These are phyloP conservation scores for Hanseniaspora vineae DNA, from an alignment of 805 yeast species.

Conservation along the genomic window DNA sequence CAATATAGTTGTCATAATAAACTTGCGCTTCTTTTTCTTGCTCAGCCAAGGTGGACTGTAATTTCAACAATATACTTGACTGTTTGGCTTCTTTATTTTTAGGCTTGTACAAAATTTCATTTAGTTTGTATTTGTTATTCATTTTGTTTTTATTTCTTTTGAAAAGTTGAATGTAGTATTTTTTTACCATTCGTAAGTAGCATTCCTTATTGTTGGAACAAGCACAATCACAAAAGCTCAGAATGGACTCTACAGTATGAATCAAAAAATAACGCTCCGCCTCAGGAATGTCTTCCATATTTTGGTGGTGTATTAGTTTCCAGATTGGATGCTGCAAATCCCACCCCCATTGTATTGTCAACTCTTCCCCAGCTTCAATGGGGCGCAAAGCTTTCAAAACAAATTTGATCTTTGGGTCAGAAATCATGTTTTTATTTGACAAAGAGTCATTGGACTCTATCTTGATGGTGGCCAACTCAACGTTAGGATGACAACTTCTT, in stretches of 20 bases:
- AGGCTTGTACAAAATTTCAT: constrained; percentile 21
- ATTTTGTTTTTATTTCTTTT: constrained; percentile 38
- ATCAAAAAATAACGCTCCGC: constrained; percentile 43
- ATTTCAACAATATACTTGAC: constrained; percentile 14
- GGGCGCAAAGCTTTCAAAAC: constrained; percentile 42
- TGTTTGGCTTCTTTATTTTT: constrained; percentile 17
- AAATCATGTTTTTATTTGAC: background rate
- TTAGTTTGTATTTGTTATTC: constrained; percentile 25
- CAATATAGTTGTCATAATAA: constrained; percentile 6
- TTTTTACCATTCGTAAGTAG: constrained; percentile 44
- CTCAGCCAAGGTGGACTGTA: constrained; percentile 8
- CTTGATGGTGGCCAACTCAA: constrained; percentile 41
- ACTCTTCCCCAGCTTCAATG: constrained; percentile 53
- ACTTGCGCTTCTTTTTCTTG: constrained; percentile 14
- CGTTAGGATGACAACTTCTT: constrained; percentile 66
- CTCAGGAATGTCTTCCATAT: constrained; percentile 26
- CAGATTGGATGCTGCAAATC: constrained; percentile 64
- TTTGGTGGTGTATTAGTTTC: constrained; percentile 32
- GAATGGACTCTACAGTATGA: constrained; percentile 47
- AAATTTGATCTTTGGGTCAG: constrained; percentile 32
- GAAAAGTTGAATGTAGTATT: constrained; percentile 44
- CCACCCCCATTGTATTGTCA: constrained; percentile 84
- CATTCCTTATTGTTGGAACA: constrained; percentile 40
- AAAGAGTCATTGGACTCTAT: constrained; percentile 9
- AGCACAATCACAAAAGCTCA: constrained; percentile 53